Base-by-base conservation (phyloP, 169 alveolate species). In the Cryptosporidium muris region DNA sequence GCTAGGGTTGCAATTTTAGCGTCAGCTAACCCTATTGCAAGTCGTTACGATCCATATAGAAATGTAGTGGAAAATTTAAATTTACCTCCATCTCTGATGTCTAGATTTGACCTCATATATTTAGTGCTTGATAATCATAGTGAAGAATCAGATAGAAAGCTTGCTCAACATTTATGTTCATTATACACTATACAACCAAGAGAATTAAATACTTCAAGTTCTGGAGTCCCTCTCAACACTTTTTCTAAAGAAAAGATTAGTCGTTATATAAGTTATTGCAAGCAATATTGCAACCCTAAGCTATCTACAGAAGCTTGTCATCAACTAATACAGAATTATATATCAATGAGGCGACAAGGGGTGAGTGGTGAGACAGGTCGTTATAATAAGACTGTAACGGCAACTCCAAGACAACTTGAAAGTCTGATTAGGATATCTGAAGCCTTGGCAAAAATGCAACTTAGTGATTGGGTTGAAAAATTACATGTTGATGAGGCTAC, bases 1-100 rank as follows among this genome's bases (percentile, higher is more conserved):
- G 99, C 99, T 1, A 91, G 99, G 64, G 97, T 99, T 38, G 99
- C 99, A 16, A 94, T 98, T 56, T 90, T 97, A 63, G 99, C 99
- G 47, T 97, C 99, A 38, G 99, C 99, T 1, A 98, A 98, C 63
- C 99, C 99, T 7, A 95, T 96, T 34, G 94, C 96, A 58, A 92
- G 96, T 64, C 94, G 98, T 52, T 98, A 98, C 88, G 98, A 98
- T 81, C 97, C 98, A 63, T 92, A 95, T 81, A 94, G 96, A 85
- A 96, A 99, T 42, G 99, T 97, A 63, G 98, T 98, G 43, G 99
- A 97, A 81, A 98, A 98, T 90, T 97, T 98, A 51, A 96, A 96
- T 81, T 91, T 98, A 16, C 98, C 99, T 14, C 99, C 99, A n/a
- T 95, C 99, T 54, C 88, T 98, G 25, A 92, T 97, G 82, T 93